Conservation (phyloP, 2,329 filamentous ascomycete species). For the Phyllosticta capitalensis region DNA sequence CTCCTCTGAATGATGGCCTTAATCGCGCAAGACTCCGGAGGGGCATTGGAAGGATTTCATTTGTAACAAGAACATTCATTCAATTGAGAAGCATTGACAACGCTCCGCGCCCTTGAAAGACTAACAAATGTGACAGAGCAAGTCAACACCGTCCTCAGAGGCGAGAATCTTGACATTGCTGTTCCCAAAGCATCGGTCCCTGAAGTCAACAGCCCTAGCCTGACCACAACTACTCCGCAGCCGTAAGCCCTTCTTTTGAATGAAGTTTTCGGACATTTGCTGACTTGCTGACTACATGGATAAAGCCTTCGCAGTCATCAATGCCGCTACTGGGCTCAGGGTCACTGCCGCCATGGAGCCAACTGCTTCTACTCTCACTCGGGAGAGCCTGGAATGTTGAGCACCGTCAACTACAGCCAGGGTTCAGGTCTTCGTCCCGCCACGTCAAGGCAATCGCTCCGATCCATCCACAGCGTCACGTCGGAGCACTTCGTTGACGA, state of each 20-base stretch:
- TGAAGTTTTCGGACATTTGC: not conserved
- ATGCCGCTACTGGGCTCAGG: slow-evolving; percentile 8
- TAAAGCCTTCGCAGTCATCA: not conserved
- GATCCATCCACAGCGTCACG: not conserved
- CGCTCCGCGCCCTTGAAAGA: not conserved
- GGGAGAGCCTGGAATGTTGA: not conserved
- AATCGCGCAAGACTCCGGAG: not conserved
- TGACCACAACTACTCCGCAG: not conserved
- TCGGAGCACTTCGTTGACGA: not conserved
- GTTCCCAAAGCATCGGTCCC: not conserved
- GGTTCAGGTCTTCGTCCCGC: not conserved
- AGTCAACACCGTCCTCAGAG: not conserved
- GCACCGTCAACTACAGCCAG: not conserved
- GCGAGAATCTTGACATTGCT: not conserved
- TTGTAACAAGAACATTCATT: not conserved
- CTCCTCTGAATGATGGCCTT: not conserved
- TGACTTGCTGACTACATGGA: not conserved
- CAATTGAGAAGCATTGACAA: not conserved
- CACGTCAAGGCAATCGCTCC: too few species aligned
- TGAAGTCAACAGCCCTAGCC: not conserved
- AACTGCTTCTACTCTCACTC: not conserved
- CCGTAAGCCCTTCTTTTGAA: not conserved
- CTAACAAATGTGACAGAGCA: not conserved
- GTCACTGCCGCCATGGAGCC: slow-evolving; percentile 2
- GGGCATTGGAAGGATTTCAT: not conserved